phyloP scores from a whole-genome alignment of 1,139 yeast genomes.

The Yamadazyma buinensis region DNA sequence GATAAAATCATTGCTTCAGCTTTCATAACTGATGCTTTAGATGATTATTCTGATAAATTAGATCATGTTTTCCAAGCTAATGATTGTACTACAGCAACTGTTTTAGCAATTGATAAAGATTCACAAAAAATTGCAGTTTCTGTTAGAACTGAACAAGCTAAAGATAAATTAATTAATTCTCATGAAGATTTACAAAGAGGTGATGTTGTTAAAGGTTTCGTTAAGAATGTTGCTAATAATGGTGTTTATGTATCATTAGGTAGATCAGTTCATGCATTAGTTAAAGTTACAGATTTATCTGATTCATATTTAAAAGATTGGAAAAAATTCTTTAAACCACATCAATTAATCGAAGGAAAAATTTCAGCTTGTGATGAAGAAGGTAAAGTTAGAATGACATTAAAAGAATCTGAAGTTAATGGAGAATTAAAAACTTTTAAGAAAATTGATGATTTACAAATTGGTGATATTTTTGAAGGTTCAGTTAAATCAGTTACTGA shows the following conservation, averaged over 20 bases:
- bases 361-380: conserved; percentile 60
- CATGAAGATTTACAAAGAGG: conserved; percentile 63
- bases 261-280: conserved; percentile 70
- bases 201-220: conserved; percentile 72
- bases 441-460: conserved; percentile 60
- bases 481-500: conserved; percentile 75
- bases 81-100: conserved; percentile 59
- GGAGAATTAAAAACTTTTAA: conserved; percentile 60
- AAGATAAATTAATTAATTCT: conserved; percentile 49
- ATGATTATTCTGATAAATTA: conserved; percentile 59
- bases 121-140: conserved; percentile 61
- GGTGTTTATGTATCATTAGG: conserved; percentile 83
- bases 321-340: conserved; percentile 69
- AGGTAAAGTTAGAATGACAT: conserved; percentile 67
- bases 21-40: conserved; percentile 73
- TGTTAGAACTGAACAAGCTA: conserved; percentile 51
- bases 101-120: conserved; percentile 53
- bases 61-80: conserved; percentile 51
- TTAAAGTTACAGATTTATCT: conserved; percentile 75
- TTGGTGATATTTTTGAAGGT: conserved; percentile 76
- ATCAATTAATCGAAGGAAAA: conserved; percentile 77
- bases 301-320: conserved; percentile 83
- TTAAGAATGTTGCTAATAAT: conserved; percentile 68
- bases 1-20: conserved; percentile 61
- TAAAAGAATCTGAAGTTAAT: conserved; percentile 77